Conservation (phyloP, 176 grass and related monocot species). For the Echinochloa phyllopogon region DNA sequence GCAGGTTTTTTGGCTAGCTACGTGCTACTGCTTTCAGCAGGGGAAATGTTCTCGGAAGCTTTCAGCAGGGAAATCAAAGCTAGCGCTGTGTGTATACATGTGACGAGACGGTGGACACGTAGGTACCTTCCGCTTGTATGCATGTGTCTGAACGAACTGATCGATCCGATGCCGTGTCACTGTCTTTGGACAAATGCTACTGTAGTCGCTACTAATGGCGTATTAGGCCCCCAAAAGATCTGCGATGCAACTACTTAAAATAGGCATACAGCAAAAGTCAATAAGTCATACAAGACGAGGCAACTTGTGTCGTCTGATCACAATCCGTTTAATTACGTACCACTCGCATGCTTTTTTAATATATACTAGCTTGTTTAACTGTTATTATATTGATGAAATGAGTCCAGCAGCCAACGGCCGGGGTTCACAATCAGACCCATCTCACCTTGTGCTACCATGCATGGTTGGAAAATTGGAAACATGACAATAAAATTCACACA, state of each 20-base stretch:
- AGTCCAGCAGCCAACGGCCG: too few species aligned
- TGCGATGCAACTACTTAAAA: neutral
- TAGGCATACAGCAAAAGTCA: neutral
- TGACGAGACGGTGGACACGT: conserved; percentile 6
- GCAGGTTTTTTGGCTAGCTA: neutral
- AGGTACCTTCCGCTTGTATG: neutral
- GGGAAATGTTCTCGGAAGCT: neutral
- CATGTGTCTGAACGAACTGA: neutral
- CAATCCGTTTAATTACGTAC: too few species aligned
- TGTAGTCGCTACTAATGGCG: neutral
- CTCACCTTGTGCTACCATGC: too few species aligned
- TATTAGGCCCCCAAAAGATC: neutral
- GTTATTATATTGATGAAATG: too few species aligned
- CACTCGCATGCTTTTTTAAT: too few species aligned
- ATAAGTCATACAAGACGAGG: neutral
- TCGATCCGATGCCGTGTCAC: neutral
- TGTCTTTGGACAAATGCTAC: neutral
- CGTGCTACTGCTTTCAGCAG: neutral
- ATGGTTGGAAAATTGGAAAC: too few species aligned
- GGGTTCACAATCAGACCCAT: too few species aligned
- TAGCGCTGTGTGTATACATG: neutral
- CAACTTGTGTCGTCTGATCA: neutral
- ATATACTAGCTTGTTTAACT: too few species aligned
- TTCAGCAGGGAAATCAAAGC: neutral
- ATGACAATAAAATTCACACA: too few species aligned